These are phyloP conservation scores for Botrytis elliptica DNA, from an alignment of 2,329 filamentous ascomycete species.

Conservation along the genomic window DNA sequence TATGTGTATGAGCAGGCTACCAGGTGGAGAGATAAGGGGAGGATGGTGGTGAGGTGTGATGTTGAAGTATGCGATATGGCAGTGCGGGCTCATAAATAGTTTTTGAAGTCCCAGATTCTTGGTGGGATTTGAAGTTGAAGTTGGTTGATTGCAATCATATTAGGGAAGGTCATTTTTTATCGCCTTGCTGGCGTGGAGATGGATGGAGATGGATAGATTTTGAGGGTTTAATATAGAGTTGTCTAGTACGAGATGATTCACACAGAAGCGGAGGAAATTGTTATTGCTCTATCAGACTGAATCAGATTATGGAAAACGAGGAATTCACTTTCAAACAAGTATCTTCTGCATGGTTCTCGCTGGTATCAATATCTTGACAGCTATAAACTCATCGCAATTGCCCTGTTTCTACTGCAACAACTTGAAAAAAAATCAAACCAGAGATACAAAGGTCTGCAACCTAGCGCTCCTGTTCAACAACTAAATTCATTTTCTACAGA, in stretches of 20 bases:
- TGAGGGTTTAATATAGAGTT: no score
- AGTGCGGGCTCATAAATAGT: accelerated
- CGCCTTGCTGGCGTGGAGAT: neutral
- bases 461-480: neutral
- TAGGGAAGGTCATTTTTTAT: neutral
- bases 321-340: neutral
- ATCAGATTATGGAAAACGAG: neutral
- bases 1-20: conserved; percentile 60
- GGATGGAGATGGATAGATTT: neutral
- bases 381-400: no score
- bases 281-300: neutral
- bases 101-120: neutral
- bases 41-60: neutral
- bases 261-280: neutral
- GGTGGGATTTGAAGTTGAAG: neutral
- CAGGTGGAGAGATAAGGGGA: neutral
- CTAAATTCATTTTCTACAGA: neutral
- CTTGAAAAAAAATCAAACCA: no score
- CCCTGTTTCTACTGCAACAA: no score
- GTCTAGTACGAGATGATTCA: neutral
- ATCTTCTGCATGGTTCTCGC: no score
- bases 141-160: neutral
- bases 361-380: no score
- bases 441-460: neutral
- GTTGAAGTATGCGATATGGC: neutral